These are phyloP conservation scores for Penicillium herquei DNA, from an alignment of 495 filamentous ascomycete species.

Conservation along the genomic window DNA sequence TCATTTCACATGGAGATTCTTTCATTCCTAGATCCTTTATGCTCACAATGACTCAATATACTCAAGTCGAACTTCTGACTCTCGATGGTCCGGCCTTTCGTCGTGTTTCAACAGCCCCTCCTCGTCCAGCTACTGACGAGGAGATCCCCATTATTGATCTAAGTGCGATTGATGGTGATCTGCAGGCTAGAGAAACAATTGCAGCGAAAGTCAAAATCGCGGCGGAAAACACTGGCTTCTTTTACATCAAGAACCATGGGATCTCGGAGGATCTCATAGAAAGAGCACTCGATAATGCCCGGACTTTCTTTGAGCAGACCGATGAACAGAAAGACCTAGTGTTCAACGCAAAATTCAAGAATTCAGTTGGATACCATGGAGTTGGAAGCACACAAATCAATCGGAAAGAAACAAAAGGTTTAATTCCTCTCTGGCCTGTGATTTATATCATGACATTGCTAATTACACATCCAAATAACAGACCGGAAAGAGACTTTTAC, in stretches of 20 bases:
- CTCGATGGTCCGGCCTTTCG: conserved; percentile 29
- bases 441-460: neutral
- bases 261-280: conserved; percentile 46
- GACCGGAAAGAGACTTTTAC: conserved; percentile 44
- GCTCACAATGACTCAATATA: conserved; percentile 20
- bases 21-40: neutral
- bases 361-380: conserved; percentile 31
- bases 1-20: neutral
- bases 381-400: conserved; percentile 28
- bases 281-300: conserved; percentile 30
- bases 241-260: conserved; percentile 56
- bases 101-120: conserved; percentile 33
- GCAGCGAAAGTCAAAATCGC: conserved; percentile 41
- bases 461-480: conserved; percentile 7
- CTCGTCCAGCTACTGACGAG: conserved; percentile 33
- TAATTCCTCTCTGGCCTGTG: neutral
- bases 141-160: conserved; percentile 59
- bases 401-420: conserved; percentile 28
- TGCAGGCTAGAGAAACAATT: conserved; percentile 37
- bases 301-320: conserved; percentile 47
- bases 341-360: conserved; percentile 17
- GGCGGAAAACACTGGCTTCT: conserved; percentile 51
- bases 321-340: conserved; percentile 38
- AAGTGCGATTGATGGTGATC: conserved; percentile 33
- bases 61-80: conserved; percentile 32